Conservation (phyloP, 257 asterid genomes). For the Henckelia pumila region DNA sequence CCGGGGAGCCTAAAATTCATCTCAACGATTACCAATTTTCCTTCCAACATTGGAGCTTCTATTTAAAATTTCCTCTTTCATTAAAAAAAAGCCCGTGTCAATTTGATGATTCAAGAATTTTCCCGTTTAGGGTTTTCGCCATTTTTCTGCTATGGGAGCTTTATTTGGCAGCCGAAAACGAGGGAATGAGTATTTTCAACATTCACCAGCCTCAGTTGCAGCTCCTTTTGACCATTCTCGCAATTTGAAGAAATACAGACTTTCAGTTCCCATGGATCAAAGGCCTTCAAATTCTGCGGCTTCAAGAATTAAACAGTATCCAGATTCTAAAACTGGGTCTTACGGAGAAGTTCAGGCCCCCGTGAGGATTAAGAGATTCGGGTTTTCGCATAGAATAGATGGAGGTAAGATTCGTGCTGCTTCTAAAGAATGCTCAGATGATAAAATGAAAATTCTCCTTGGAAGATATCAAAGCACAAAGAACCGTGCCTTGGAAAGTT, state of each 20-base stretch:
- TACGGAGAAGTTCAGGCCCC: conserved; percentile 48
- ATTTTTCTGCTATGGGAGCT: conserved; percentile 36
- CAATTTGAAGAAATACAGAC: conserved; percentile 32
- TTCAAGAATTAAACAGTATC: conserved; percentile 27
- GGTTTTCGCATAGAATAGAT: conserved; percentile 14
- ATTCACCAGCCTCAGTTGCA: conserved; percentile 26
- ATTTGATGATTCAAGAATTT: neutral
- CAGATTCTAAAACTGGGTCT: conserved; percentile 22
- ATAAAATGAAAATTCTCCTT: conserved; percentile 27
- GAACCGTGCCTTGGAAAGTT: conserved; percentile 21
- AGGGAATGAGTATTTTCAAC: conserved; percentile 24
- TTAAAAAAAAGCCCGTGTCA: too few relatives aligned
- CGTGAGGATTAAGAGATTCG: conserved; percentile 22
- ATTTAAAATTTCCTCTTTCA: too few relatives aligned
- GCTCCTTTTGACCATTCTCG: conserved; percentile 22
- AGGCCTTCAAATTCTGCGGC: conserved; percentile 5
- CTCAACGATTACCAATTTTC: too few relatives aligned
- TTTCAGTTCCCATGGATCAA: conserved; percentile 19
- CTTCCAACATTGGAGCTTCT: too few relatives aligned
- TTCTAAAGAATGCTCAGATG: neutral
- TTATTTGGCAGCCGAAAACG: conserved; percentile 40
- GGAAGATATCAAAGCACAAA: conserved; percentile 6
- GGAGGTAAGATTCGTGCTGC: neutral
- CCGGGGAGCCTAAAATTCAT: too few relatives aligned
- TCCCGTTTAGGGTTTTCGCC: neutral